Conservation (phyloP, 2,329 filamentous ascomycete genomes). For the Diaporthe longicolla region DNA sequence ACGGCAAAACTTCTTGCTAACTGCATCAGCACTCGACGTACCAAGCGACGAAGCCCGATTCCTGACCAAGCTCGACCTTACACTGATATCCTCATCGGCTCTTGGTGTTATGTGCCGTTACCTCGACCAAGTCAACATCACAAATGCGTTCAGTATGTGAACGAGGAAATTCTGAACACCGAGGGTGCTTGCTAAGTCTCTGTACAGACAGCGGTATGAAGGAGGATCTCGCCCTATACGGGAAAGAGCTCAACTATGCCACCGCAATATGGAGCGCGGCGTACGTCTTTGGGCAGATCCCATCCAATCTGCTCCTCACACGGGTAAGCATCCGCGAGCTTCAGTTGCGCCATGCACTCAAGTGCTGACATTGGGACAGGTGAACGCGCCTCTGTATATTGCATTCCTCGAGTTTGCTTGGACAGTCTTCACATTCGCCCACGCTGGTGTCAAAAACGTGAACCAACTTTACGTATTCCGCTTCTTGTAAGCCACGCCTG, state of each 20-base stretch:
- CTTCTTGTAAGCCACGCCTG: background rate
- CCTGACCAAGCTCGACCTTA: conserved; percentile 21
- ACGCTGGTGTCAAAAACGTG: background rate
- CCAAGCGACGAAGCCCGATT: conserved; percentile 18
- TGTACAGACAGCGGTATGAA: conserved; percentile 34
- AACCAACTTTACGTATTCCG: conserved; percentile 12
- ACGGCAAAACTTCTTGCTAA: background rate
- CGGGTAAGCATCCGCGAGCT: background rate
- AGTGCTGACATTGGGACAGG: background rate
- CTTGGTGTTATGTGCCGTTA: conserved; percentile 16
- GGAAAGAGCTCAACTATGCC: conserved; percentile 52
- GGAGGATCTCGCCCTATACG: conserved; percentile 50
- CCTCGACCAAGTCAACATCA: conserved; percentile 22
- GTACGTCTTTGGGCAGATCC: conserved; percentile 51
- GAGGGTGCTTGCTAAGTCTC: background rate
- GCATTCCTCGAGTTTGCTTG: conserved; percentile 16
- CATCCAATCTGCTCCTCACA: conserved; percentile 47
- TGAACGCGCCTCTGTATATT: conserved; percentile 14
- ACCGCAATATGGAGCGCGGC: conserved; percentile 50
- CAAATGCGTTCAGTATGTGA: conserved; percentile 6
- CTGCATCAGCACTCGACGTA: background rate
- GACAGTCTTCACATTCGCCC: conserved; percentile 21
- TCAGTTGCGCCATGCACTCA: no score
- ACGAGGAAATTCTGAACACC: no score
- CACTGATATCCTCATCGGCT: conserved; percentile 1